Evolutionary conservation across 2,329 filamentous ascomycete genomes (phyloP).

Genomic region (Penicillium sp.): DNA sequence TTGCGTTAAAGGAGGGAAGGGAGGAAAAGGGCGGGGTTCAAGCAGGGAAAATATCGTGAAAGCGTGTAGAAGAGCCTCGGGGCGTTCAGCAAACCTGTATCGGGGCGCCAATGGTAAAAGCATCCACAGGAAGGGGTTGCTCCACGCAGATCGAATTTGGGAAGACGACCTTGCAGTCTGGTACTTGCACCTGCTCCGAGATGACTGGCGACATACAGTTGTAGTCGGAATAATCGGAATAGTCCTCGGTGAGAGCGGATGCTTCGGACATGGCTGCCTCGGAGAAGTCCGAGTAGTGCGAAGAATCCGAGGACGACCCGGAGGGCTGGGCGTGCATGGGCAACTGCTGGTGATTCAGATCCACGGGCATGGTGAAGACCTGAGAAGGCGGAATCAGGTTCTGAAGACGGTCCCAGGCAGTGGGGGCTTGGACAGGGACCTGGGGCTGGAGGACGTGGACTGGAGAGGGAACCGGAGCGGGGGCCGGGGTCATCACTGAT

Average conservation of each 20-base stretch:
- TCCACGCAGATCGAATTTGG: slow-evolving; percentile 37
- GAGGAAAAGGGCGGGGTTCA: neutral
- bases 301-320: slow-evolving; percentile 41
- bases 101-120: slow-evolving; percentile 27
- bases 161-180: slow-evolving; percentile 37
- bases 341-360: slow-evolving; percentile 13
- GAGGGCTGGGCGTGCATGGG: slow-evolving; percentile 42
- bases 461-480: slow-evolving; percentile 26
- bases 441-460: slow-evolving; percentile 40
- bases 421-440: neutral
- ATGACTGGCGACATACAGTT: slow-evolving; percentile 43
- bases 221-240: slow-evolving; percentile 40
- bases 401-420: neutral
- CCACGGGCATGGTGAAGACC: slow-evolving; percentile 39
- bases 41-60: slow-evolving; percentile 4
- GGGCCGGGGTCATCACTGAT: slow-evolving; percentile 38
- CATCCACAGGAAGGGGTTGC: slow-evolving; percentile 32
- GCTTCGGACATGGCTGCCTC: slow-evolving; percentile 46
- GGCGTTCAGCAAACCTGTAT: slow-evolving; percentile 35
- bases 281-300: slow-evolving; percentile 43
- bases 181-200: slow-evolving; percentile 37
- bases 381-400: slow-evolving; percentile 42
- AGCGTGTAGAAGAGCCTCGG: slow-evolving; percentile 22
- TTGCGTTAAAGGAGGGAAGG: neutral
- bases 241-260: slow-evolving; percentile 46